Evolutionary conservation across 495 filamentous ascomycete genomes (phyloP).

Genomic region (Staphylotrichum longicolle): DNA sequence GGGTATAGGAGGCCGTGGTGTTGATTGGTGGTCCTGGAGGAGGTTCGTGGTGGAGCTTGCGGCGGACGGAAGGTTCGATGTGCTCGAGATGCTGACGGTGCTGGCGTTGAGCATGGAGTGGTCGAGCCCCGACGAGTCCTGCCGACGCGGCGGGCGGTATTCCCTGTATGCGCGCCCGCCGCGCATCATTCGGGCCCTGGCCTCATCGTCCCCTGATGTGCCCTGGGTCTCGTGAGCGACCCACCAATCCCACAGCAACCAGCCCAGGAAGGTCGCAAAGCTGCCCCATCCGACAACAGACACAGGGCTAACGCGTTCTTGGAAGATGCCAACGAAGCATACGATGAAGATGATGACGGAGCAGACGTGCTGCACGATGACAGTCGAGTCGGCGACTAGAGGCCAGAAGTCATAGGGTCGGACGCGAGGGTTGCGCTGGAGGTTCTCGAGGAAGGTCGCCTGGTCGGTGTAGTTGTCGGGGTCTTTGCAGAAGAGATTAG

Average conservation of each 20-base stretch:
- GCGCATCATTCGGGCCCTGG: constrained; percentile 21
- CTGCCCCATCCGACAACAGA: constrained; percentile 82
- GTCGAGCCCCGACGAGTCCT: constrained; percentile 26
- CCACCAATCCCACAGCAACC: constrained; percentile 91
- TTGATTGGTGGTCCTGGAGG: constrained; percentile 18
- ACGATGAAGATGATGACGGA: constrained; percentile 92
- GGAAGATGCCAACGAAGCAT: constrained; percentile 87
- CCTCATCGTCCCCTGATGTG: constrained; percentile 42
- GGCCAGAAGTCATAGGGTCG: constrained; percentile 98
- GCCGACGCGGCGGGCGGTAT: constrained; percentile 26
- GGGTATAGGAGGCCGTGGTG: constrained; percentile 2
- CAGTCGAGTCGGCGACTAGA: constrained; percentile 88
- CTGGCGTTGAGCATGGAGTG: constrained; percentile 24
- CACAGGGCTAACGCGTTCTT: constrained; percentile 78
- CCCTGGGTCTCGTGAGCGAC: constrained; percentile 53
- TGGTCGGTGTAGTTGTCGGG: constrained; percentile 99
- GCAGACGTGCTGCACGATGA: constrained; percentile 95
- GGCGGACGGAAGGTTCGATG: constrained; percentile 36
- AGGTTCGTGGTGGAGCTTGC: constrained; percentile 44
- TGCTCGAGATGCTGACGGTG: constrained; percentile 32
- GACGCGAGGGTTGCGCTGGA: constrained; percentile 91
- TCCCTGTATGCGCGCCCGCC: constrained; percentile 18
- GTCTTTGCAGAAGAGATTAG: constrained; percentile 48
- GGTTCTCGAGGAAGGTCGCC: constrained; percentile 89
- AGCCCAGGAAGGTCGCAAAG: constrained; percentile 79